Percentiles rank a stretch among this genome's conserved stretches.
Evolutionary conservation across 768 basidiomycete genomes (phyloP).

Genomic region (Phanerodontia chrysosporium): DNA sequence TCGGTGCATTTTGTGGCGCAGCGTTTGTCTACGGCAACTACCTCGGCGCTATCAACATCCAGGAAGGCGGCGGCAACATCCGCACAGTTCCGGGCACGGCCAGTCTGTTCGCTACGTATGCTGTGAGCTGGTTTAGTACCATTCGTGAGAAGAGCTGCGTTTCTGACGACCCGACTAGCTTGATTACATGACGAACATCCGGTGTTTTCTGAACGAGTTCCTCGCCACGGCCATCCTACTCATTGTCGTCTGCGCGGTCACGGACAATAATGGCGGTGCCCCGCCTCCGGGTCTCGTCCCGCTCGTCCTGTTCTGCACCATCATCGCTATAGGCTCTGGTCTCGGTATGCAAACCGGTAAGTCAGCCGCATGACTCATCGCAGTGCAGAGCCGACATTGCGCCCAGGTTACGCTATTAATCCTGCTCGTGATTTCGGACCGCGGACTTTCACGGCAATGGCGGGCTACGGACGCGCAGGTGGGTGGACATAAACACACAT

Average conservation of each 20-base stretch:
- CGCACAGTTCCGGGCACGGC: slow-evolving; percentile 57
- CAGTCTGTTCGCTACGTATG: slow-evolving; percentile 54
- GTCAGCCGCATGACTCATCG: background rate
- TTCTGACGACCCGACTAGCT: slow-evolving; percentile 11
- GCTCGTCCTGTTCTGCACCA: slow-evolving; percentile 46
- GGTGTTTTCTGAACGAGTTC: slow-evolving; percentile 49
- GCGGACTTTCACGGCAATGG: slow-evolving; percentile 64
- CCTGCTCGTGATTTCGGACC: slow-evolving; percentile 74
- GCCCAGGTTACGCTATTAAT: slow-evolving; percentile 54
- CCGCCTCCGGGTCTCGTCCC: slow-evolving; percentile 49
- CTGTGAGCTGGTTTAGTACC: slow-evolving; percentile 34
- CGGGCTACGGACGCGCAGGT: slow-evolving; percentile 50
- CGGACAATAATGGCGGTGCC: slow-evolving; percentile 49
- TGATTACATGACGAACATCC: slow-evolving; percentile 37
- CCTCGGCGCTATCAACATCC: slow-evolving; percentile 59
- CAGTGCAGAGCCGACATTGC: background rate
- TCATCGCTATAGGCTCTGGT: slow-evolving; percentile 52
- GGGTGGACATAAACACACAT: background rate
- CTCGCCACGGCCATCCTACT: slow-evolving; percentile 51
- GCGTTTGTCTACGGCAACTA: slow-evolving; percentile 60
- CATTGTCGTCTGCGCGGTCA: slow-evolving; percentile 47
- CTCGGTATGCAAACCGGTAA: slow-evolving; percentile 57
- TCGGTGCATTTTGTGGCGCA: slow-evolving; percentile 57
- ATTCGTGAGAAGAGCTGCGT: no score
- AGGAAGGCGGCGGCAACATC: slow-evolving; percentile 48